These are phyloP conservation scores for Akanthomyces uredinophilus DNA, from an alignment of 2,329 filamentous ascomycete genomes.

Conservation along the genomic window DNA sequence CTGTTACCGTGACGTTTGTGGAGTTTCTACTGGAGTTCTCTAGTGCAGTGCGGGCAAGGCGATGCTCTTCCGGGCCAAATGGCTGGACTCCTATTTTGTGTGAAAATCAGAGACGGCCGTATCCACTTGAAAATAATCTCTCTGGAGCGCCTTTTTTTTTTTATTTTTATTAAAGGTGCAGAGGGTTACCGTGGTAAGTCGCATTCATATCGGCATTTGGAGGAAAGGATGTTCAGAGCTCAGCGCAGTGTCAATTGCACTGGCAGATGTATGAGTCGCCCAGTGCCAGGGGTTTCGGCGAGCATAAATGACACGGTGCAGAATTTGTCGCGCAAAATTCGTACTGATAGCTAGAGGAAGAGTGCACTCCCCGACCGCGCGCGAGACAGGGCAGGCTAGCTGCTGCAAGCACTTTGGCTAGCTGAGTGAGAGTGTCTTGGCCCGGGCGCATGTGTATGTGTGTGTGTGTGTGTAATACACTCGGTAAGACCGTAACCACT, in stretches of 20 bases:
- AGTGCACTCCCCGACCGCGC: background rate
- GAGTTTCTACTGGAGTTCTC: background rate
- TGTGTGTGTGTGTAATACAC: too few relatives aligned
- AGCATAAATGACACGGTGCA: background rate
- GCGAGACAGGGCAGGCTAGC: background rate
- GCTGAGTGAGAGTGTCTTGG: background rate
- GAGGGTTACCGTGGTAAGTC: background rate
- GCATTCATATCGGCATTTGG: background rate
- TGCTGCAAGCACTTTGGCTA: slow-evolving; percentile 8
- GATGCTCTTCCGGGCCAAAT: background rate
- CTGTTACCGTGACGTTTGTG: background rate
- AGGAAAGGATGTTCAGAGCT: background rate
- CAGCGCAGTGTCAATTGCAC: background rate
- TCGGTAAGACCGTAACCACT: background rate
- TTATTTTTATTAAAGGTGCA: background rate
- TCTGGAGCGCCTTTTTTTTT: background rate
- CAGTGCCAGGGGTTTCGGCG: background rate
- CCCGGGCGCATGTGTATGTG: background rate
- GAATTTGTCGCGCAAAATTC: background rate
- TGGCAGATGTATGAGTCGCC: background rate
- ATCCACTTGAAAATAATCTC: background rate
- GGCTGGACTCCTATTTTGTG: background rate
- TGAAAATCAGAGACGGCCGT: background rate
- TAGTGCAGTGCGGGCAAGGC: background rate
- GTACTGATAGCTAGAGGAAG: background rate